Percentiles rank a stretch among this genome's conserved stretches.
phyloP scores from a whole-genome alignment of 2,329 filamentous ascomycete genomes.

The Penicillium polonicum region DNA sequence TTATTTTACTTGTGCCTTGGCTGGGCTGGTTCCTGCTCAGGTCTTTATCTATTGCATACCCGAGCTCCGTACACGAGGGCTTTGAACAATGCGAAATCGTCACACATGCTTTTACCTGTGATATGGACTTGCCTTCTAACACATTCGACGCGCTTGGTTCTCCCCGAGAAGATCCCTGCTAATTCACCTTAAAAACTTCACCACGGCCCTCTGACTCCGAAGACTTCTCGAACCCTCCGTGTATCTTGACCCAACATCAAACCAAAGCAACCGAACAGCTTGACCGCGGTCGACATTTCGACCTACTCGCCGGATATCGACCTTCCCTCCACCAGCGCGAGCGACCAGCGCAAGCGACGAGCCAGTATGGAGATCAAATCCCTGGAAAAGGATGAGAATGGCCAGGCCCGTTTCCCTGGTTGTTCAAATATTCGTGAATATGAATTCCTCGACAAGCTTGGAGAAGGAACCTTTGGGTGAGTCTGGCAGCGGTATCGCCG shows the following conservation, averaged over 20 bases:
- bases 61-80: neutral
- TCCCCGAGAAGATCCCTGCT: neutral
- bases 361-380: constrained; percentile 39
- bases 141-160: neutral
- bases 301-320: neutral
- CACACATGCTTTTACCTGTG: constrained; percentile 1
- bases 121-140: constrained; percentile 1
- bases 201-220: neutral
- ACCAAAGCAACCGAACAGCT: neutral
- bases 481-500: constrained; percentile 26
- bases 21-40: constrained; percentile 7
- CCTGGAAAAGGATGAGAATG: constrained; percentile 49
- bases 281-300: neutral
- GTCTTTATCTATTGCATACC: neutral
- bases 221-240: neutral
- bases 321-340: neutral
- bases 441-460: constrained; percentile 58
- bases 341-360: neutral
- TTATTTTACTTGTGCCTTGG: neutral
- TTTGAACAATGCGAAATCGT: constrained; percentile 11
- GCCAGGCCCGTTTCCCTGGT: constrained; percentile 67
- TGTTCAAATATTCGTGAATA: constrained; percentile 62
- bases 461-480: constrained; percentile 92
- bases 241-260: neutral
- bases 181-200: neutral